Base-by-base conservation (phyloP, 2,329 filamentous ascomycete species). In the Aspergillus texensis region DNA sequence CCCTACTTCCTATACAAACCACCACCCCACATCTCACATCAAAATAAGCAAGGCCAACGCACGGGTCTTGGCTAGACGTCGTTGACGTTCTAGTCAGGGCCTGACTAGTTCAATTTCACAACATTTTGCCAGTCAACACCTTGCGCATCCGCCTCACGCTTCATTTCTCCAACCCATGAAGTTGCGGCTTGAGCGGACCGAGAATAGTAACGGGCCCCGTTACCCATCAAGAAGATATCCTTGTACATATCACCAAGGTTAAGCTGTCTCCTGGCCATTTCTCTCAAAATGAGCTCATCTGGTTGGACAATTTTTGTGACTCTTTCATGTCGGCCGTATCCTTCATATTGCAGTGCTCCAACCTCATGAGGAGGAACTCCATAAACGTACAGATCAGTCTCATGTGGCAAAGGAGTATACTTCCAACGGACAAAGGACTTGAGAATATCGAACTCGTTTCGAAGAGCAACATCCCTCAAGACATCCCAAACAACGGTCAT, bases 401-500 rank as follows among this genome's bases (percentile, higher is more conserved):
- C 65, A 3, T 72, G 63, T 4, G 65, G 64, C 0, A 61, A 62
- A 8, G 77, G 77, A 0, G 74, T 70, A 65, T 85, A 84, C 65
- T 85, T 81, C 75, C 90, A 91, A 24, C 84, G 81, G 6, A 89
- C 76, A 71, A 84, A 86, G 65, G 88, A 81, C 58, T 82, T 76
- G n/a, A 89, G 58, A 3, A 88, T 71, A 52, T 91, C 87, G 2
- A 80, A 58, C 1, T 80, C 67, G 5, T 76, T 81, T 16, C 79
- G 79, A 71, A 85, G 85, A n/a, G 77, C 79, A 64, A 84, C 84
- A 46, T 86, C 81, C 55, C 85, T 83, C 34, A 95, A 79, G 2
- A 90, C 78, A 52, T 85, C 78, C 81, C 84, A 89, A 5, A 92
- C 79, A n/a, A 81, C 77, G 8, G 79, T 82, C 21, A 91, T 76